Base-by-base conservation (phyloP, 768 basidiomycete genomes). In the Clathrus columnatus region DNA sequence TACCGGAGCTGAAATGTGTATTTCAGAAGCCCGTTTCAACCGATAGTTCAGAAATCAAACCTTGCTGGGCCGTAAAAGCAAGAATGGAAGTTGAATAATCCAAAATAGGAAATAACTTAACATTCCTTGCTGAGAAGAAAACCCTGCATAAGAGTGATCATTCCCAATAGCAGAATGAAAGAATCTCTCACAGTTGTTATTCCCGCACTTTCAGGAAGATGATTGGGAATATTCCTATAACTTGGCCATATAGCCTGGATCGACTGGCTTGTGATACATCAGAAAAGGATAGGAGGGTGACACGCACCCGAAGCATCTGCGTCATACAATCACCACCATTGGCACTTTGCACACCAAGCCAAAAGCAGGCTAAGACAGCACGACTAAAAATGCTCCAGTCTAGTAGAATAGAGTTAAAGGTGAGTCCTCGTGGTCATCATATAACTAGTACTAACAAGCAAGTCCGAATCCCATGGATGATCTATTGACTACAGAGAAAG, bases 381-480 rank as follows among this genome's bases (percentile, higher is more conserved):
- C 89, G 80, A 60, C 85, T 88, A 56, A 91, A 65, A 46, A 93
- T 85, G 56, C 80, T 82, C 67, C 91, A 91, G 69, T 90, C 54
- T 55, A 23, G 46, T 20, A 46, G 17, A 29, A 46, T 6, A 52
- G 3, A 16, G 3, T 18, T 16, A 11, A 11, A 17, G n/a, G n/a
- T n/a, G n/a, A n/a, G 36, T 3, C 20, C 29, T n/a, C 49, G 2
- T 24, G 5, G 44, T 5, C 1, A 27, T 16, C 16, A 47, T 20
- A 8, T 2, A 55, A 14, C 10, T 42, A 2, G 32, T 26, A 46
- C 54, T 47, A 6, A 48, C 54, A 92, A 64, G 87, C 87, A 62
- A 92, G 79, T 82, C 86, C 92, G 71, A 91, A 92, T 1, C 91
- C 91, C 61, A 92, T 88, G 0, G 86, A 90, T 1, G 90, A 89